These are phyloP conservation scores for Chalciporus sphaerocephalus DNA, from an alignment of 768 basidiomycete genomes.

Conservation along the genomic window DNA sequence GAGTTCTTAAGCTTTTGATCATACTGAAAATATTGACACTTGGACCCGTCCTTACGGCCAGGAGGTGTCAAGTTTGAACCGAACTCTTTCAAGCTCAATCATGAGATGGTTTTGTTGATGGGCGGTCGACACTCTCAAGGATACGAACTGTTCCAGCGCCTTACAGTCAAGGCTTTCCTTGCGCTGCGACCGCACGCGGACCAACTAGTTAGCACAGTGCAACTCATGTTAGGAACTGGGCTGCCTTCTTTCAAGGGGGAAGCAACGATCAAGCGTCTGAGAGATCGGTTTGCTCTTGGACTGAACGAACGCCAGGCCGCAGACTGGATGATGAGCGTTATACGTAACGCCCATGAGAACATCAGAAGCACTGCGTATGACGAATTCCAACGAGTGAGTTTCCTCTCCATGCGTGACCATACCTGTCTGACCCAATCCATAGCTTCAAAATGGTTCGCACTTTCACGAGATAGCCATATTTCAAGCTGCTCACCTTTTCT, in stretches of 20 bases:
- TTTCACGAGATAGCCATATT: not conserved
- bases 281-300: conserved; percentile 80
- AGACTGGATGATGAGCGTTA: conserved; percentile 84
- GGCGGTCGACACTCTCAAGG: conserved; percentile 93
- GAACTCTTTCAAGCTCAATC: conserved; percentile 94
- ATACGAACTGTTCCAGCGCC: conserved; percentile 88
- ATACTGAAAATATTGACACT: conserved; percentile 25
- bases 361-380: conserved; percentile 91
- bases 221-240: conserved; percentile 92
- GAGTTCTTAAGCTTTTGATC: conserved; percentile 41
- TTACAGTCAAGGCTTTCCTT: conserved; percentile 95
- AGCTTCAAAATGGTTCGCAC: conserved; percentile 46
- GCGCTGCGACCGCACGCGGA: conserved; percentile 93
- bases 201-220: conserved; percentile 82
- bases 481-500: not conserved
- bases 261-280: conserved; percentile 78
- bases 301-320: conserved; percentile 88
- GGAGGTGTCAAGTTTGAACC: conserved; percentile 99
- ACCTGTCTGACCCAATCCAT: conserved; percentile 6
- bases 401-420: conserved; percentile 2
- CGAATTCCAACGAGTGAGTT: conserved; percentile 83
- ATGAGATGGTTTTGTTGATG: conserved; percentile 98
- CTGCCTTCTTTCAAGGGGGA: conserved; percentile 98
- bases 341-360: conserved; percentile 94
- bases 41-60: conserved; percentile 41